Evolutionary conservation across 1,284 basidiomycete species (phyloP).

Genomic region (Gomphus sp.): DNA sequence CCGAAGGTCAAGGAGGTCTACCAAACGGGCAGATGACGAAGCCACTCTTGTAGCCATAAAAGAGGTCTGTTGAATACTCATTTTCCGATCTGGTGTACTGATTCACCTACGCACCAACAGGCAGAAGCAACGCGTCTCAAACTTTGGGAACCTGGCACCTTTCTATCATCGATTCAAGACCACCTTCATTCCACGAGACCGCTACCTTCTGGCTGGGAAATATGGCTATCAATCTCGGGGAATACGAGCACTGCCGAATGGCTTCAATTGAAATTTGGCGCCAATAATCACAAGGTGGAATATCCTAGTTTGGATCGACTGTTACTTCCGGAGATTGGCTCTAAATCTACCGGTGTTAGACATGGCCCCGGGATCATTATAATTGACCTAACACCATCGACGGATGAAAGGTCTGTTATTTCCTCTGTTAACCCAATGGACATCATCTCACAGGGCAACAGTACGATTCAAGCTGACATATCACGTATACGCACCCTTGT

Average conservation of each 20-base stretch:
- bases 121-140: conserved; percentile 5
- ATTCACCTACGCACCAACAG: neutral
- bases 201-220: neutral
- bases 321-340: neutral
- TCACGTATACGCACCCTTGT: conserved; percentile 2
- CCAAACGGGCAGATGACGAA: conserved; percentile 8
- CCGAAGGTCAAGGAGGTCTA: neutral
- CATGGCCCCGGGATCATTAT: conserved; percentile 7
- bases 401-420: neutral
- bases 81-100: neutral
- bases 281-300: neutral
- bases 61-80: neutral
- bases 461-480: neutral
- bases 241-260: conserved; percentile 7
- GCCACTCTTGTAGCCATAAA: conserved; percentile 2
- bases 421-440: neutral
- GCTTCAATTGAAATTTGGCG: conserved; percentile 6
- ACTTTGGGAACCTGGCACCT: conserved; percentile 8
- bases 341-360: neutral
- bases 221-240: conserved; percentile 1
- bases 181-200: neutral
- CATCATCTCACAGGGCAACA: neutral
- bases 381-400: neutral
- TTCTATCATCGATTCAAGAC: neutral
- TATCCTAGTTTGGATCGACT: neutral